Base-by-base conservation (phyloP, 164 flowering plant genomes). In the Piper betle region DNA sequence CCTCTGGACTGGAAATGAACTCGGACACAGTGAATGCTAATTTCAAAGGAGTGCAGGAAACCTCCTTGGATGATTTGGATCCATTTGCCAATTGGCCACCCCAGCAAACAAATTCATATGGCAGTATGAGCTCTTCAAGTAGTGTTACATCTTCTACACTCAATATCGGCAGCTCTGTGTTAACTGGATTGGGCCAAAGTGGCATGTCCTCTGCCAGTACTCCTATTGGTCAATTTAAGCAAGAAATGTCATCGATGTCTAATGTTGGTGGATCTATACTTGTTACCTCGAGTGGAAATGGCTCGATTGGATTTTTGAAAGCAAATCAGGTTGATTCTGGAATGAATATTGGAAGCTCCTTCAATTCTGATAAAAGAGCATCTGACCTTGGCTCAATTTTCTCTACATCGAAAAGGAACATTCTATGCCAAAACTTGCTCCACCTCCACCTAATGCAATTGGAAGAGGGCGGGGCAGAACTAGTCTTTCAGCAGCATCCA, bases 81-180 rank as follows among this genome's bases (percentile, higher is more conserved):
- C 98, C 96, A 56, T 92, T 92, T 71, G 96, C 96, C 39, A 74
- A 92, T 73, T 92, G 98, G 98, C 98, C 96, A 19, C 91, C 90
- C 55, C 75, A 86, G 50, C 74, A 86, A 50, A 75, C 72, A 66
- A 76, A 77, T 58, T 66, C 77, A n/a, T 37, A 62, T n/a, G 66
- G 58, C 11, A 6, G 3, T 46, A 46, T 9, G 50, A 46, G 9
- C 50, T 10, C 50, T 10, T 6, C 13, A 63, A 80, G 76, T 69
- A 82, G 78, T 39, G 25, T 42, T 53, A 76, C 70, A 62, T 66
- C 65, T 38, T 52, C 68, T 59, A 78, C 68, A 62, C 80, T 66
- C 53, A 69, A 71, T 65, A 75, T 74, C 46, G 80, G 78, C 40
- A 68, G 42, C 64, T 65, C 79, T 4, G 53, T 64, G 18, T 48